These are phyloP conservation scores for Pulveroboletus ravenelii DNA, from an alignment of 768 basidiomycete genomes.

Conservation along the genomic window DNA sequence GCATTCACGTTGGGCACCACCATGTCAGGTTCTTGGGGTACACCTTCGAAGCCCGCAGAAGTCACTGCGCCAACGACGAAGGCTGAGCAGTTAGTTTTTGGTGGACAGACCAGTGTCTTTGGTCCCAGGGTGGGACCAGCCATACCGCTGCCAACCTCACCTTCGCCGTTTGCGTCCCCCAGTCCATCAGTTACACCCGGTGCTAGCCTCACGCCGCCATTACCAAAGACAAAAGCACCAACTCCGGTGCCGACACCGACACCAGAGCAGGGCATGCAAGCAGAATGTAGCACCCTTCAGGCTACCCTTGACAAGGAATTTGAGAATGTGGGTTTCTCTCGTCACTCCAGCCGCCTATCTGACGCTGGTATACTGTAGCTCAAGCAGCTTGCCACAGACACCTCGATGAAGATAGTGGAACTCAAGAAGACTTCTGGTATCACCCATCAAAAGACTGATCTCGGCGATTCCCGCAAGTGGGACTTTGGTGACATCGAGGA, in stretches of 20 bases:
- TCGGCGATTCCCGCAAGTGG: conserved; percentile 50
- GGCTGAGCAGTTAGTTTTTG: conserved; percentile 5
- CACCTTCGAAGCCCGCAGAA: conserved; percentile 6
- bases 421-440: conserved; percentile 36
- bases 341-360: neutral
- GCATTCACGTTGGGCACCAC: conserved; percentile 8
- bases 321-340: conserved; percentile 44
- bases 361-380: conserved; percentile 35
- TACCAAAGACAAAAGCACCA: conserved; percentile 1
- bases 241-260: conserved; percentile 16
- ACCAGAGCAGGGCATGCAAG: conserved; percentile 62
- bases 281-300: conserved; percentile 53
- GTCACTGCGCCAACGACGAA: neutral
- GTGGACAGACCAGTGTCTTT: conserved; percentile 11
- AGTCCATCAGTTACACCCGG: neutral
- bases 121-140: neutral
- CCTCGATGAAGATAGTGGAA: conserved; percentile 33
- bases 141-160: neutral
- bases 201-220: conserved; percentile 3
- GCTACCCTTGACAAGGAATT: conserved; percentile 48
- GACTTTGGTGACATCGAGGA: conserved; percentile 45
- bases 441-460: conserved; percentile 40
- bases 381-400: conserved; percentile 34
- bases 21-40: conserved; percentile 1
- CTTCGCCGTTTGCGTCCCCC: conserved; percentile 2